Evolutionary conservation across 2,329 filamentous ascomycete genomes (phyloP).

Genomic region (Alternaria sp.): DNA sequence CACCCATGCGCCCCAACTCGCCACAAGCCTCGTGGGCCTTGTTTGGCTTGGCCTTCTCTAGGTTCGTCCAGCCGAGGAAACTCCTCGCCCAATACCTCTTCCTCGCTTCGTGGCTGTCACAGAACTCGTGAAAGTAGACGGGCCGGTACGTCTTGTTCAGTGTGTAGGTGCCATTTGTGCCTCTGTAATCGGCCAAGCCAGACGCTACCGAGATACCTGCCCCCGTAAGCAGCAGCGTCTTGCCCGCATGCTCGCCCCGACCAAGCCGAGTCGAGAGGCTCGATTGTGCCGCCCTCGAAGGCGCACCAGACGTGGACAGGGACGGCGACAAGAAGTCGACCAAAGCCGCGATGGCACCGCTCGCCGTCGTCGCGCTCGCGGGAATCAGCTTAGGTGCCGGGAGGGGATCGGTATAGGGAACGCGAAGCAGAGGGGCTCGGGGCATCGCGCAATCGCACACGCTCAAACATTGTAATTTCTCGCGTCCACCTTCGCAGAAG

Average conservation of each 20-base stretch:
- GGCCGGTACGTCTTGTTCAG: conserved; percentile 89
- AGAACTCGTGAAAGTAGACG: conserved; percentile 92
- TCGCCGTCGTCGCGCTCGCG: conserved; percentile 68
- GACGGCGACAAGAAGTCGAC: conserved; percentile 72
- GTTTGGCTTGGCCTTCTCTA: conserved; percentile 82
- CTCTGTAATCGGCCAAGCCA: conserved; percentile 90
- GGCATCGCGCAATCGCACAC: conserved; percentile 55
- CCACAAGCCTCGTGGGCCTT: conserved; percentile 77
- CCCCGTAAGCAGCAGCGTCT: conserved; percentile 74
- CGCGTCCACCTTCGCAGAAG: background rate
- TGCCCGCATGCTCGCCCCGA: conserved; percentile 47
- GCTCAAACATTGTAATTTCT: conserved; percentile 14
- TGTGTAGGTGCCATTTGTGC: conserved; percentile 87
- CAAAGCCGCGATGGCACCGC: conserved; percentile 79
- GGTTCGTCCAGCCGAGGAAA: conserved; percentile 88
- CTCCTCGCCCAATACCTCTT: conserved; percentile 96
- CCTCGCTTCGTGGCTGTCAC: conserved; percentile 78
- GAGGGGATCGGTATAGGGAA: conserved; percentile 87
- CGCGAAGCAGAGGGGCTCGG: conserved; percentile 68
- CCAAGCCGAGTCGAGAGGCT: conserved; percentile 5
- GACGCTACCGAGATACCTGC: conserved; percentile 94
- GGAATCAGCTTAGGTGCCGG: conserved; percentile 78
- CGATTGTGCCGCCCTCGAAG: conserved; percentile 3
- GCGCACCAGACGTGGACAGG: conserved; percentile 20
- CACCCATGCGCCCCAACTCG: conserved; percentile 72